Percentiles rank a stretch among this genome's conserved stretches.
These are phyloP conservation scores for Thelonectria blattea DNA, from an alignment of 2,329 filamentous ascomycete genomes.

Conservation along the genomic window DNA sequence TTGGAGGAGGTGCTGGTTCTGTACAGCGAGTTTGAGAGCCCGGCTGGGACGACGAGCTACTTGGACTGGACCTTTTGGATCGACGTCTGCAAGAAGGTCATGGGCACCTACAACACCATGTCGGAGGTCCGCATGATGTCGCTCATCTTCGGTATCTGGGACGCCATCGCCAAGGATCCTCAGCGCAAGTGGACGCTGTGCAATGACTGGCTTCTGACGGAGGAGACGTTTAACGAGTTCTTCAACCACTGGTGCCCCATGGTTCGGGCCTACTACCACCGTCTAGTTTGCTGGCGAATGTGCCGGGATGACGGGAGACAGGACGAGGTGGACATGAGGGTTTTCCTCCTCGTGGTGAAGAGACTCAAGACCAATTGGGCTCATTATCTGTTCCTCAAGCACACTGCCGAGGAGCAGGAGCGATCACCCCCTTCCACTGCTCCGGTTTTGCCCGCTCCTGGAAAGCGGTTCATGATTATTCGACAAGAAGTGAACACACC, in stretches of 20 bases:
- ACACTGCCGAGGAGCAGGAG: slow-evolving; percentile 64
- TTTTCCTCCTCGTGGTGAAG: slow-evolving; percentile 70
- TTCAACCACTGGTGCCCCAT: slow-evolving; percentile 97
- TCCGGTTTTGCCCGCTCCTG: slow-evolving; percentile 84
- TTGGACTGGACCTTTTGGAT: slow-evolving; percentile 88
- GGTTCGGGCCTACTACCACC: slow-evolving; percentile 93
- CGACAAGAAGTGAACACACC: slow-evolving; percentile 69
- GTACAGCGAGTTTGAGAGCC: slow-evolving; percentile 55
- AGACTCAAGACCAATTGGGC: slow-evolving; percentile 77
- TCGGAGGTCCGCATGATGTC: slow-evolving; percentile 86
- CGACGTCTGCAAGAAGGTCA: slow-evolving; percentile 77
- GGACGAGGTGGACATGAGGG: slow-evolving; percentile 70
- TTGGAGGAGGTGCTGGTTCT: slow-evolving; percentile 80
- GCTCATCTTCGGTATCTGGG: slow-evolving; percentile 83
- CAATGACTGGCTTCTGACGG: slow-evolving; percentile 75
- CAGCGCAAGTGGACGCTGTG: slow-evolving; percentile 74
- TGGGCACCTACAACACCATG: slow-evolving; percentile 85
- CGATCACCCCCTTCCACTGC: slow-evolving; percentile 72
- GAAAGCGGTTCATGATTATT: slow-evolving; percentile 86
- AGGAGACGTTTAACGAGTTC: slow-evolving; percentile 76
- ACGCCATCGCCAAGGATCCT: slow-evolving; percentile 69
- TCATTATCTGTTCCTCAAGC: slow-evolving; percentile 77
- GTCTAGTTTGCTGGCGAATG: slow-evolving; percentile 86
- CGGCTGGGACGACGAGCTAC: slow-evolving; percentile 50
- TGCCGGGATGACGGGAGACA: slow-evolving; percentile 75